Percentiles rank a stretch among this genome's conserved stretches.
Conservation (phyloP, 1,284 basidiomycete genomes). For the Cryptococcus floricola region DNA sequence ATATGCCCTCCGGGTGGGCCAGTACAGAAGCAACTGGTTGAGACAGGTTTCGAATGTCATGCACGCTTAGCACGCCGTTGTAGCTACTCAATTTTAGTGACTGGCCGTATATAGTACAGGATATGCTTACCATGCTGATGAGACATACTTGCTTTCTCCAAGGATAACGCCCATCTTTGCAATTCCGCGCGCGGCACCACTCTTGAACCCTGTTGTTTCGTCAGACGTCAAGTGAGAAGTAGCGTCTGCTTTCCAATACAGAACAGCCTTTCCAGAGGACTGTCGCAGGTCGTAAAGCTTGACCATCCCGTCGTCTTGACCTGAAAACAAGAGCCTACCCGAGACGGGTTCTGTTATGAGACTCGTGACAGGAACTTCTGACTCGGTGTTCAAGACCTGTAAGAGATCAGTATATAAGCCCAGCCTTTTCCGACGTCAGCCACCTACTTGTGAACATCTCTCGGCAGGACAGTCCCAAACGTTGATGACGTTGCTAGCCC, state of each 20-base stretch:
- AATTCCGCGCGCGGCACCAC: conserved; percentile 3
- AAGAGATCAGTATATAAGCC: background rate
- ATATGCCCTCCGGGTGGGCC: conserved; percentile 24
- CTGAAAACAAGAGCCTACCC: conserved; percentile 29
- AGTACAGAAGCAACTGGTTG: conserved; percentile 15
- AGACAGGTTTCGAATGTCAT: conserved; percentile 26
- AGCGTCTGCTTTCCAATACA: conserved; percentile 16
- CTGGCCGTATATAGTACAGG: background rate
- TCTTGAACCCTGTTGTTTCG: background rate
- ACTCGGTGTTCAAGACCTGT: conserved; percentile 20
- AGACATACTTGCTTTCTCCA: conserved; percentile 30
- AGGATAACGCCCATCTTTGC: conserved; percentile 28
- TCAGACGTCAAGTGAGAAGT: background rate
- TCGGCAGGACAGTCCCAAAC: conserved; percentile 41
- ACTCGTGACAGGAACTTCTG: conserved; percentile 15
- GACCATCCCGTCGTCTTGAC: conserved; percentile 26
- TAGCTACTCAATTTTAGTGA: conserved; percentile 11
- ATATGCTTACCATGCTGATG: conserved; percentile 29
- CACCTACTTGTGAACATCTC: conserved; percentile 22
- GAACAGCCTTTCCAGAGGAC: conserved; percentile 11
- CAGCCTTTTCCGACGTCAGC: background rate
- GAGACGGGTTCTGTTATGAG: conserved; percentile 34
- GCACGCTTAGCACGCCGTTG: conserved; percentile 30
- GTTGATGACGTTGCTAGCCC: conserved; percentile 22
- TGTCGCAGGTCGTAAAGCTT: conserved; percentile 32